Conservation (phyloP, 371 early-diverging fungal species). For the Mucor velutinosus region DNA sequence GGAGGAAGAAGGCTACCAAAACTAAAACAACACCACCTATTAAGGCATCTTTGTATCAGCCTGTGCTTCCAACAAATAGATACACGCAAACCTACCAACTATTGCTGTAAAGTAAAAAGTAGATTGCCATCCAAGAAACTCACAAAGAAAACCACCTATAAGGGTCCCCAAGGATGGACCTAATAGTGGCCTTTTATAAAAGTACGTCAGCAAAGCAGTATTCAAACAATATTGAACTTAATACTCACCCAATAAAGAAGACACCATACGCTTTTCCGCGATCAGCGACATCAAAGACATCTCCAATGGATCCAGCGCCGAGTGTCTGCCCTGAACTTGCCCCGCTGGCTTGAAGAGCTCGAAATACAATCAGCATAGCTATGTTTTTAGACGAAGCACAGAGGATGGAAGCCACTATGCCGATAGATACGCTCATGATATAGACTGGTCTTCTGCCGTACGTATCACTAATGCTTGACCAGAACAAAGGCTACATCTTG, state of each 20-base stretch:
- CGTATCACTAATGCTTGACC: slow-evolving; percentile 65
- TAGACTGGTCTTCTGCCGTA: slow-evolving; percentile 63
- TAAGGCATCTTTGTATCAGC: neutral
- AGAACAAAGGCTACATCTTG: slow-evolving; percentile 50
- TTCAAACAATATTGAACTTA: neutral
- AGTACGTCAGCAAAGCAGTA: neutral
- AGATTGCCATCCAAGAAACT: slow-evolving; percentile 64
- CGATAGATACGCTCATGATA: slow-evolving; percentile 53
- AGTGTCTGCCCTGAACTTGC: slow-evolving; percentile 64
- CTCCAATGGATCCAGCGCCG: slow-evolving; percentile 38
- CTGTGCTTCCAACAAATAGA: neutral
- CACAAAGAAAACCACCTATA: slow-evolving; percentile 57
- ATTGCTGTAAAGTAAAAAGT: slow-evolving; percentile 65
- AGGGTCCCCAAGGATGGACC: slow-evolving; percentile 61
- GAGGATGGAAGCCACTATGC: slow-evolving; percentile 57
- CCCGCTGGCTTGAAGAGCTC: slow-evolving; percentile 68
- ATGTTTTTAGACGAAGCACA: slow-evolving; percentile 60
- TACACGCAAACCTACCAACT: slow-evolving; percentile 7
- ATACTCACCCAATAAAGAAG: slow-evolving; percentile 22
- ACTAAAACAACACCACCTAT: slow-evolving; percentile 13
- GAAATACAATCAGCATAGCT: slow-evolving; percentile 57
- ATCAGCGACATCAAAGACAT: slow-evolving; percentile 22
- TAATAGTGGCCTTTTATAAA: slow-evolving; percentile 19
- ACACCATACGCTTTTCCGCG: slow-evolving; percentile 36
- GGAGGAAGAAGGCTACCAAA: slow-evolving; percentile 23